phyloP scores from a whole-genome alignment of 2,329 filamentous ascomycete genomes.

The Elsinoe arachidis region DNA sequence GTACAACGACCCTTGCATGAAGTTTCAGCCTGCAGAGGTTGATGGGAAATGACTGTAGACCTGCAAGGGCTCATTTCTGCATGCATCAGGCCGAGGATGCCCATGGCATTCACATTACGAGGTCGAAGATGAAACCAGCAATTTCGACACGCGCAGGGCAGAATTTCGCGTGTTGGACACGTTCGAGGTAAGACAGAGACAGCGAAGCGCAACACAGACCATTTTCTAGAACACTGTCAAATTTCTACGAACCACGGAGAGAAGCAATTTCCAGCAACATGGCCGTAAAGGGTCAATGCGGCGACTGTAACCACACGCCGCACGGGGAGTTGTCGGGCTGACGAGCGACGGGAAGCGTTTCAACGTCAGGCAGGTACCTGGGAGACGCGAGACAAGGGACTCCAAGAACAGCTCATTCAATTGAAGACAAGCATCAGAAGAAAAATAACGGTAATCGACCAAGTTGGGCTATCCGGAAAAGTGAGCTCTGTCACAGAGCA shows the following conservation, averaged over 20 bases:
- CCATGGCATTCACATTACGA: not conserved
- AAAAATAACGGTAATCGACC: not conserved
- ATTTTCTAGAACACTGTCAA: conserved; percentile 12
- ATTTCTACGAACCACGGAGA: conserved; percentile 2
- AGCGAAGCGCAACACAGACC: not conserved
- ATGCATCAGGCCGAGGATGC: not conserved
- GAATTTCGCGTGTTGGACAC: not conserved
- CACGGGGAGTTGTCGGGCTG: not conserved
- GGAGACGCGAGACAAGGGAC: not conserved
- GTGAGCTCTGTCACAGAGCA: not conserved
- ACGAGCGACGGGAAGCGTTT: not conserved
- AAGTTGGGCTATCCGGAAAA: not conserved
- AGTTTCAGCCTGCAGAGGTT: not conserved
- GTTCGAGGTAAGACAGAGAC: not conserved
- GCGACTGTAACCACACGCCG: not conserved
- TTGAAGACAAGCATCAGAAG: too few species aligned
- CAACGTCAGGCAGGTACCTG: not conserved
- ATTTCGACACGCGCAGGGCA: not conserved
- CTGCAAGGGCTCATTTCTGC: not conserved
- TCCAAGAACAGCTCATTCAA: not conserved
- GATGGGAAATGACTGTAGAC: not conserved
- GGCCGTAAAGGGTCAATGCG: not conserved
- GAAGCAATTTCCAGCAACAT: conserved; percentile 1
- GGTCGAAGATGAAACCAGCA: not conserved
- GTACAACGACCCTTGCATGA: not conserved